Evolutionary conservation across 495 filamentous ascomycete genomes (phyloP).

Genomic region (Neurospora sp.): DNA sequence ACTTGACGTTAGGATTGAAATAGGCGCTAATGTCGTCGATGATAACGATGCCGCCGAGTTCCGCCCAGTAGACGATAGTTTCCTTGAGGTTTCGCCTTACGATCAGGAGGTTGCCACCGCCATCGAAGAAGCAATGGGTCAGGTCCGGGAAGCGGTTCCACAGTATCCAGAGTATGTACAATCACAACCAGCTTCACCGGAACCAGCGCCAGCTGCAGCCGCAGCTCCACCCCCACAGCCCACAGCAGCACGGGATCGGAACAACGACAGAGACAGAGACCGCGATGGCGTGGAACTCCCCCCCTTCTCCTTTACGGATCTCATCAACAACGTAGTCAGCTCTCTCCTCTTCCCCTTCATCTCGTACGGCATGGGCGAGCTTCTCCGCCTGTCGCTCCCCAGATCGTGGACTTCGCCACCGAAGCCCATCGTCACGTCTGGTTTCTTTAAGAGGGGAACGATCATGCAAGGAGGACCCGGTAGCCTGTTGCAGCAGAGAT

Average conservation of each 20-base stretch:
- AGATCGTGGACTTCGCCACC: constrained; percentile 48
- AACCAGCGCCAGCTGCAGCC: background rate
- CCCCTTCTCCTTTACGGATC: constrained; percentile 4
- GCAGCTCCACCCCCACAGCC: background rate
- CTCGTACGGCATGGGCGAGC: constrained; percentile 50
- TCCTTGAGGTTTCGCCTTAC: background rate
- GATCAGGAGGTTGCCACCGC: background rate
- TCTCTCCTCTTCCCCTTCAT: constrained; percentile 32
- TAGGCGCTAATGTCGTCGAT: background rate
- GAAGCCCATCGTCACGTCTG: background rate
- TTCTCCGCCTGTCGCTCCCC: constrained; percentile 54
- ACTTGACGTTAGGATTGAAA: constrained; percentile 21
- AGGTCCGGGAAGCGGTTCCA: background rate
- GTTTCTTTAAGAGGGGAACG: background rate
- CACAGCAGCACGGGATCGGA: background rate
- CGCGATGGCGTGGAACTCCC: constrained; percentile 9
- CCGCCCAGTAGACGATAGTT: background rate
- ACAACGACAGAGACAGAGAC: constrained; percentile 4
- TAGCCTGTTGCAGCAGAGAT: constrained; percentile 61
- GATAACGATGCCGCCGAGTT: constrained; percentile 8
- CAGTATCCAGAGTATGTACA: background rate
- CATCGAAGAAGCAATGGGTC: background rate
- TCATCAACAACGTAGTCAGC: constrained; percentile 28
- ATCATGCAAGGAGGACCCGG: constrained; percentile 21
- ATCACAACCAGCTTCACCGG: background rate